Percentiles rank a stretch among this genome's conserved stretches.
These are phyloP conservation scores for Jasminum sambac DNA, from an alignment of 257 asterid genomes.

Conservation along the genomic window DNA sequence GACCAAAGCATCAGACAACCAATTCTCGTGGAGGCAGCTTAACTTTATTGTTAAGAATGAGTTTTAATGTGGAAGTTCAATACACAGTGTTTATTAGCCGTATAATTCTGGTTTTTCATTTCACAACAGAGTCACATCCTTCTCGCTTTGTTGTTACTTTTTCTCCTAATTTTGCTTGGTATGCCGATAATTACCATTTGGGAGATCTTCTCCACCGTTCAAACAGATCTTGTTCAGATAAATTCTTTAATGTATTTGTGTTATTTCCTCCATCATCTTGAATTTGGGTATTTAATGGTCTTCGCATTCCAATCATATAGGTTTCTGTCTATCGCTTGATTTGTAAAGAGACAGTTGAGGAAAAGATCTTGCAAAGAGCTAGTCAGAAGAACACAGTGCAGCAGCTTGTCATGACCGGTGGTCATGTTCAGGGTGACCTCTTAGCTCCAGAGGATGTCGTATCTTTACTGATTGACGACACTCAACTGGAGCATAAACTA, in stretches of 20 bases:
- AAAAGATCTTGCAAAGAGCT: conserved; percentile 91
- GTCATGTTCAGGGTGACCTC: conserved; percentile 97
- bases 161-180: background rate
- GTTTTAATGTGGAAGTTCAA: conserved; percentile 1
- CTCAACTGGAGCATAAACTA: conserved; percentile 87
- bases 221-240: background rate
- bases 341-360: conserved; percentile 95
- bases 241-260: background rate
- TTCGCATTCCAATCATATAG: conserved; percentile 26
- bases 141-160: background rate
- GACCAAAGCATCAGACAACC: background rate
- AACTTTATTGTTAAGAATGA: background rate
- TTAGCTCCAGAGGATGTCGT: conserved; percentile 97
- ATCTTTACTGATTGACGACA: conserved; percentile 84
- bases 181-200: background rate
- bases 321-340: conserved; percentile 94
- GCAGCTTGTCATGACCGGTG: conserved; percentile 99
- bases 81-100: background rate
- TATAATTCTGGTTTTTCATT: background rate
- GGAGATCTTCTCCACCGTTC: background rate
- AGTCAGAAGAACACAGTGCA: conserved; percentile 95
- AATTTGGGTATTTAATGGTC: background rate
- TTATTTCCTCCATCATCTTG: background rate
- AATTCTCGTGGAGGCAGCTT: conserved; percentile 12
- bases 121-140: too few species aligned